These are phyloP conservation scores for Flaveria brownii DNA, from an alignment of 129 eudicot species.

Conservation along the genomic window DNA sequence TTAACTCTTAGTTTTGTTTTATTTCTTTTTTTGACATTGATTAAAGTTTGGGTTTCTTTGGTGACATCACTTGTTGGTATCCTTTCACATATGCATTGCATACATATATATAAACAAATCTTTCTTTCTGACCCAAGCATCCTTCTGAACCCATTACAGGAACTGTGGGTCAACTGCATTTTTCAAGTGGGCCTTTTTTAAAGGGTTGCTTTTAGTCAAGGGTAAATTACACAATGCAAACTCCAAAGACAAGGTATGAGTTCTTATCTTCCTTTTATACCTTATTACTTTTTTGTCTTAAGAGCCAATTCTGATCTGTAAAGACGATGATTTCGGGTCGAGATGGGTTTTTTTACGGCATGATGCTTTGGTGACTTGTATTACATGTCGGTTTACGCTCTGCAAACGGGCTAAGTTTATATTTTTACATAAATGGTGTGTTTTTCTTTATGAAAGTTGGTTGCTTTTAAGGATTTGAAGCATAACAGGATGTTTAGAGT, in stretches of 20 bases:
- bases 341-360: conserved; percentile 2
- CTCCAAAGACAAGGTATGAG: conserved; percentile 71
- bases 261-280: conserved; percentile 14
- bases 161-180: conserved; percentile 45
- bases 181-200: conserved; percentile 62
- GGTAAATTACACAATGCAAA: conserved; percentile 61
- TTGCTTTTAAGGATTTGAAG: not conserved
- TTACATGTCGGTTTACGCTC: not conserved
- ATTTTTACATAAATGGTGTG: not conserved
- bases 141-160: conserved; percentile 37
- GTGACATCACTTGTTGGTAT: conserved; percentile 33
- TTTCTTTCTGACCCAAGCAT: conserved; percentile 49
- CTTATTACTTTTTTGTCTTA: not conserved
- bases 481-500: not conserved
- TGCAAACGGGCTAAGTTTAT: not conserved
- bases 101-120: conserved; percentile 30
- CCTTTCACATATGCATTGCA: conserved; percentile 29
- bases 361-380: conserved; percentile 1
- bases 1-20: conserved; percentile 26
- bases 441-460: conserved; percentile 12
- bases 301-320: conserved; percentile 4
- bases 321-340: not conserved
- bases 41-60: conserved; percentile 42
- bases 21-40: conserved; percentile 27
- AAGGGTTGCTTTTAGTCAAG: conserved; percentile 31